Conservation (phyloP, 805 yeast species). For the Komagataella phaffii region DNA sequence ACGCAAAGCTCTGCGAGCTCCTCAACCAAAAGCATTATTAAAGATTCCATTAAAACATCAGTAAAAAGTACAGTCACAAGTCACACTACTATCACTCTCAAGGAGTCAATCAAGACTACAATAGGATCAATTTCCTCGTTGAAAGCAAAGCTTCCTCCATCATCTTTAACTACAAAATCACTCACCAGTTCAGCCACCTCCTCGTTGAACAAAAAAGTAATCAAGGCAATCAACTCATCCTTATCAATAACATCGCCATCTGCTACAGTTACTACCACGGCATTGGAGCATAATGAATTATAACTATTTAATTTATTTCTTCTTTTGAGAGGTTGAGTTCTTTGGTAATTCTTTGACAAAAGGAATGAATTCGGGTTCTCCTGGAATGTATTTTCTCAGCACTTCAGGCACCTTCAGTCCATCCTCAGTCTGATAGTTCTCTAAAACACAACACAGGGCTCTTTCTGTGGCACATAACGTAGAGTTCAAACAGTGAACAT, state of each 20-base stretch:
- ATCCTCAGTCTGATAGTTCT: constrained; percentile 95
- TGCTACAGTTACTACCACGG: neutral
- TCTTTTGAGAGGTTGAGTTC: constrained; percentile 76
- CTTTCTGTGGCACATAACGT: constrained; percentile 97
- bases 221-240: neutral
- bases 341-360: constrained; percentile 84
- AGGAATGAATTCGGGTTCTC: constrained; percentile 95
- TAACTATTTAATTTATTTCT: constrained; percentile 11
- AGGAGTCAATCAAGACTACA: neutral
- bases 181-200: neutral
- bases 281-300: neutral
- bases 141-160: neutral
- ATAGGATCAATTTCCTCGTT: neutral
- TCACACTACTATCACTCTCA: neutral
- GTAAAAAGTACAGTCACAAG: neutral
- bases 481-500: constrained; percentile 96
- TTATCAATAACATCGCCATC: neutral
- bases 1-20: neutral
- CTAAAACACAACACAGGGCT: constrained; percentile 93
- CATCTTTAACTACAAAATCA: neutral
- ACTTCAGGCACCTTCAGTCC: constrained; percentile 92
- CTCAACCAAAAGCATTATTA: neutral
- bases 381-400: constrained; percentile 91
- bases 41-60: neutral
- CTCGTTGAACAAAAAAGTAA: neutral